Base-by-base conservation (phyloP, 169 alveolate genomes). In the Eimeria maxima region DNA sequence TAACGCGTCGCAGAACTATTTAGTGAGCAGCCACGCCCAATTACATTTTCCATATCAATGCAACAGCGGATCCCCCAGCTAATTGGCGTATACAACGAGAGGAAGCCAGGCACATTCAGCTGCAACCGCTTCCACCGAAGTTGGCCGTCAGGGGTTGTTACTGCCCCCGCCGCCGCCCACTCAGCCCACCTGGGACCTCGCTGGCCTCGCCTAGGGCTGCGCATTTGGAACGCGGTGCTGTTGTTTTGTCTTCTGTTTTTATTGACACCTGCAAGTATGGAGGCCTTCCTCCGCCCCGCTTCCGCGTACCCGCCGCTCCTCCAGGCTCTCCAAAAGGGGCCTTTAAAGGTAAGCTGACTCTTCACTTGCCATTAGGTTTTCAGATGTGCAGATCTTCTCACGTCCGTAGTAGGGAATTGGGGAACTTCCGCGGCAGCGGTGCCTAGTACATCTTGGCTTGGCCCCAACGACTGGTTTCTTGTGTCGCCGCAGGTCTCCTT, bases 401-500 rank as follows among this genome's bases (percentile, higher is more conserved):
- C n/a, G 1, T 44, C 53, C 67, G 24, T 65, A 4, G 24, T 27
- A n/a, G 24, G 2, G 11, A 33, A 16, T 11, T 11, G 11, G 55
- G 27, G 27, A n/a, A 1, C n/a, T 38, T 53, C 24, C 11, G 44
- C 53, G 13, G 73, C 24, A 44, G 33, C 63, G 63, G 33, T n/a
- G 69, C 10, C 44, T 45, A 45, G 29, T 53, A 24, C 33, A 24
- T 6, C 45, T 29, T 27, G 22, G 69, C 4, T 3, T 60, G 38
- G 38, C 80, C 44, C 81, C 44, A 20, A 27, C n/a, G 33, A 1
- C 27, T 38, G 27, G 42, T 50, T 33, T 42, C 45, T 88, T n/a
- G 3, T 88, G 80, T 27, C 67, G 14, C 33, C 47, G 29, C 95
- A 93, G 99, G 98, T 98, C 44, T 96, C 98, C 78, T 97, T 98